Conservation (phyloP, 768 basidiomycete species). For the Termitomyces sp. region DNA sequence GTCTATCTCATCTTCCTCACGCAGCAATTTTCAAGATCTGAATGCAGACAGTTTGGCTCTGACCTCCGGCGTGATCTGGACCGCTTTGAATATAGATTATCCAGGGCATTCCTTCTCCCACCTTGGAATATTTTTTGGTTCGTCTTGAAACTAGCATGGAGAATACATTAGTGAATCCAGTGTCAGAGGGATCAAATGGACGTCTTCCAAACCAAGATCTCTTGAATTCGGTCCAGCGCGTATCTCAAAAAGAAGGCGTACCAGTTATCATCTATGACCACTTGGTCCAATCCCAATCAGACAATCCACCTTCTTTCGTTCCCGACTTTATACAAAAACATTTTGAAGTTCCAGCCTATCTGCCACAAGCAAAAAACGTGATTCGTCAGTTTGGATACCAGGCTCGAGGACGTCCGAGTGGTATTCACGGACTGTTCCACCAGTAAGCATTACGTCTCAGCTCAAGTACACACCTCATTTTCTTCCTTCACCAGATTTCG, state of each 20-base stretch:
- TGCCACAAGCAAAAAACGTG: slow-evolving; percentile 60
- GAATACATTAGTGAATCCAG: background rate
- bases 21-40: slow-evolving; percentile 43
- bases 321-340: slow-evolving; percentile 38
- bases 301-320: slow-evolving; percentile 35
- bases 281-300: slow-evolving; percentile 31
- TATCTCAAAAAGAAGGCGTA: slow-evolving; percentile 68
- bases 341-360: slow-evolving; percentile 43
- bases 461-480: background rate
- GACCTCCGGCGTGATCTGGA: slow-evolving; percentile 90
- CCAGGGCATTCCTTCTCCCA: slow-evolving; percentile 96
- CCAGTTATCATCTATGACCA: slow-evolving; percentile 82
- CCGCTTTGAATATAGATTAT: slow-evolving; percentile 90
- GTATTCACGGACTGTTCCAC: slow-evolving; percentile 87
- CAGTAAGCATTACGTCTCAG: slow-evolving; percentile 36
- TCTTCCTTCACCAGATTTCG: slow-evolving; percentile 55
- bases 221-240: slow-evolving; percentile 72
- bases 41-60: slow-evolving; percentile 55
- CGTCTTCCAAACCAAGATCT: slow-evolving; percentile 95
- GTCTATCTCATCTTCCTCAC: background rate
- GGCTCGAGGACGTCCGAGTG: slow-evolving; percentile 75
- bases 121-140: slow-evolving; percentile 92
- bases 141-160: slow-evolving; percentile 15
- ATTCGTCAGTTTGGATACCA: slow-evolving; percentile 68
- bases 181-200: slow-evolving; percentile 88